A percentile compares a stretch with the other conserved stretches of the same genome.
These are phyloP conservation scores for Bruguiera hainesii DNA, from an alignment of 441 rosid species.

Conservation along the genomic window DNA sequence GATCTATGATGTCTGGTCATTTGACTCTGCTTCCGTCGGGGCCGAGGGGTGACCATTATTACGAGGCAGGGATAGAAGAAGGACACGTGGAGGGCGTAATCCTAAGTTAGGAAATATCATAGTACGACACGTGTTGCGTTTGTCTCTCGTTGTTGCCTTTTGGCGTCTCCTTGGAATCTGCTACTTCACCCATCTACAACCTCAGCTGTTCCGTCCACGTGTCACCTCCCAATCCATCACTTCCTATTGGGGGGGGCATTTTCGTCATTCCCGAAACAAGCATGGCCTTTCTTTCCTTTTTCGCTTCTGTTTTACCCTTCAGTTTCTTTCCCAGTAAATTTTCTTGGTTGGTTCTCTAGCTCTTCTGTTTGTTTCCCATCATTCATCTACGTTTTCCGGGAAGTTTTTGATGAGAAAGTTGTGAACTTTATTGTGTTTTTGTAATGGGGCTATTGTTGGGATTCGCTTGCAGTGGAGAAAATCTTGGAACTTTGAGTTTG, in stretches of 20 bases:
- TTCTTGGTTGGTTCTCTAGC: background rate
- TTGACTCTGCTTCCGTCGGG: too few species aligned
- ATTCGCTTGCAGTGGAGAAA: conserved; percentile 14
- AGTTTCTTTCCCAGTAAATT: background rate
- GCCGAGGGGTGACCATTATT: too few species aligned
- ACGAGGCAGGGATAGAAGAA: background rate
- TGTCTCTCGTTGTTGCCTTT: background rate
- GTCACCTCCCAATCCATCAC: conserved; percentile 13
- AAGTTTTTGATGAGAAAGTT: conserved; percentile 1
- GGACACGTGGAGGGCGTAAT: conserved; percentile 18
- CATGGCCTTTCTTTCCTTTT: background rate
- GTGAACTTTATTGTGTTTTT: background rate
- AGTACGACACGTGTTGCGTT: conserved; percentile 31
- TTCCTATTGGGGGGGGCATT: background rate
- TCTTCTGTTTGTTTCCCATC: background rate
- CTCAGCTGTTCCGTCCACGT: conserved; percentile 32
- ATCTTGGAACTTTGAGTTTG: conserved; percentile 24
- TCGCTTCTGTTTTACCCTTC: background rate
- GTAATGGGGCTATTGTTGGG: background rate
- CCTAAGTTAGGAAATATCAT: background rate
- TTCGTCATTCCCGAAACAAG: background rate
- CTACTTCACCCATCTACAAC: conserved; percentile 25
- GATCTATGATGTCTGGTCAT: too few species aligned
- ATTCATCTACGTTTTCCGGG: background rate
- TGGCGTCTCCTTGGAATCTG: conserved; percentile 35